Evolutionary conservation across 1,284 basidiomycete species (phyloP).

Genomic region (Taiwanofungus camphoratus): DNA sequence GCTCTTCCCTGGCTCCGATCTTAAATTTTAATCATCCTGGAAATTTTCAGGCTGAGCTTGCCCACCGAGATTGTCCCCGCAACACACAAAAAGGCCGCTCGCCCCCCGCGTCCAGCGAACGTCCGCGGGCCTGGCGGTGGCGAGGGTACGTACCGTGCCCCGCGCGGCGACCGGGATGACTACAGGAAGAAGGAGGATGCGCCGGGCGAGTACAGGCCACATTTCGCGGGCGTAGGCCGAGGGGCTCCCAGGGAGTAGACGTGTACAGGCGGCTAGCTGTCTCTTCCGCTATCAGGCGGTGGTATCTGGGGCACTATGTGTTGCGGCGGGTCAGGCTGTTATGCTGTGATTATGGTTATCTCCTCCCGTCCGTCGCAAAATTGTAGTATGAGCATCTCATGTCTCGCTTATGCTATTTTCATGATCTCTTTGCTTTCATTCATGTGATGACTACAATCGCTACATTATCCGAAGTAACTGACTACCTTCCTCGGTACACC

Average conservation of each 20-base stretch:
- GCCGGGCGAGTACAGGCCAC: slow-evolving; percentile 78
- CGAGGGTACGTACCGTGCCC: slow-evolving; percentile 80
- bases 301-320: slow-evolving; percentile 15
- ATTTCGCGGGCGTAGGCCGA: slow-evolving; percentile 83
- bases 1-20: too few species aligned
- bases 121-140: slow-evolving; percentile 57
- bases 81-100: slow-evolving; percentile 92
- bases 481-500: slow-evolving; percentile 28
- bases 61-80: slow-evolving; percentile 90
- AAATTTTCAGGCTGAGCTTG: slow-evolving; percentile 74
- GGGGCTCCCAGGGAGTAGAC: slow-evolving; percentile 66
- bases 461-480: slow-evolving; percentile 33
- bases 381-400: slow-evolving; percentile 35
- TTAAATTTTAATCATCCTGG: too few species aligned
- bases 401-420: slow-evolving; percentile 34
- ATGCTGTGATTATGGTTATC: slow-evolving; percentile 22
- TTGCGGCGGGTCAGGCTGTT: slow-evolving; percentile 17
- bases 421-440: slow-evolving; percentile 17
- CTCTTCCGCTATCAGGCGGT: slow-evolving; percentile 4
- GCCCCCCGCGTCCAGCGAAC: slow-evolving; percentile 65
- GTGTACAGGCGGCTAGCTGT: not conserved
- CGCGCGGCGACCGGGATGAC: slow-evolving; percentile 82
- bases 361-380: slow-evolving; percentile 27
- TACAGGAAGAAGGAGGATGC: slow-evolving; percentile 85
- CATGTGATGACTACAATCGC: not conserved